Base-by-base conservation (phyloP, 2,329 filamentous ascomycete species). In the Sordariomycetes sp. region DNA sequence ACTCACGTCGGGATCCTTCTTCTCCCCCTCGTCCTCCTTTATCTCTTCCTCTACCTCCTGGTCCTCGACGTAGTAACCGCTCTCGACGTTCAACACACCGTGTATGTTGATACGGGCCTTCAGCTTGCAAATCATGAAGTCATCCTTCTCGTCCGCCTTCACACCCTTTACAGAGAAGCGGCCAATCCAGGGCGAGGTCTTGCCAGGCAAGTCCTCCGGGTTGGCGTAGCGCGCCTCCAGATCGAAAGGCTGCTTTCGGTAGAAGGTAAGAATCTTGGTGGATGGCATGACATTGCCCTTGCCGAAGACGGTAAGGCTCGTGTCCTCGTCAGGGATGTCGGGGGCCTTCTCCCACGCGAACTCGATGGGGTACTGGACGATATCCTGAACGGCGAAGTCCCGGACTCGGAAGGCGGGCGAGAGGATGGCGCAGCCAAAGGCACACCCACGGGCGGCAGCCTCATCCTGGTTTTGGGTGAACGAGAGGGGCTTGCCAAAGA, bases 121-220 rank as follows among this genome's bases (percentile, higher is more conserved):
- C 62, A 99, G 86, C 80, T 99, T 99, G 87, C 94, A 99, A 69
- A 97, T 95, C 93, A 99, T 97, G 74, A 97, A 99, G 71, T 97
- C 94, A 61, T 95, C 90, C 71, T 94, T 92, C 64, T 86, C 83
- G 69, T 96, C 90, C 48, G 90, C 88, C 82, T 97, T 92, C 69
- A 99, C 93, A 53, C 89, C 89, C 83, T 99, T 99, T 72, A 99
- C 91, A 50, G 92, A 96, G 79, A 99, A 99, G 63, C 90, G 87
- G 59, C 94, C 94, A 65, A 99, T 97, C 89, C 93, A 97, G 54
- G 94, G 89, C 71, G 90, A 90, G 62, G 87, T 80, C 80, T 93
- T 95, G 68, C 92, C 91, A 20, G 94, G 94, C 10, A 99, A 85
- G 58, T 81, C 75, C 53, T 96, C 90, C 22, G 92, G 89, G 69